Base-by-base conservation (phyloP, 2,329 filamentous ascomycete genomes). In the Trichoderma endophyticum region DNA sequence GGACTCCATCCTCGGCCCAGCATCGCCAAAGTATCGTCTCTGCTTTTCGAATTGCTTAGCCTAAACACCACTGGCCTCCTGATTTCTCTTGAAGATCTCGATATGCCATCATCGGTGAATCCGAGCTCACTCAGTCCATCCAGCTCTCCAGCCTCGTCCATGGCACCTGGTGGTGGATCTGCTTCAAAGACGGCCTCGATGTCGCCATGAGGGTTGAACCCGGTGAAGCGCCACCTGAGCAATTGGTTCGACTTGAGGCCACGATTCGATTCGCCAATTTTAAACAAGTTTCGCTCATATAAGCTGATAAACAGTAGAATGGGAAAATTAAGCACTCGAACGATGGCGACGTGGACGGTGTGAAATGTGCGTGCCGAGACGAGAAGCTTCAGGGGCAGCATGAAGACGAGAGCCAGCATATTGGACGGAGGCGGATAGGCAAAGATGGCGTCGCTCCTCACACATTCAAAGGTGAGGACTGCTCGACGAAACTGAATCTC, bases 401-500 rank as follows among this genome's bases (percentile, higher is more conserved):
- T 83, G 36, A 90, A 77, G 30, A 89, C 70, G 21, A 93, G 82
- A 2, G 91, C 91, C 18, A 91, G 79, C 34, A 93, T 85, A 75
- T 93, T 93, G 80, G 92, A 91, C 0, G 91, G 91, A 0, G 91
- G 91, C 14, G 89, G 87, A 77, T 92, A 92, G 14, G 89, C 86
- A 77, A 92, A 92, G 36, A 93, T 86, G 8, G 90, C 88, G 76
- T 93, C 91, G 57, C 86, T 89, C 80, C 93, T 93, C 75, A 93
- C 91, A 34, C 91, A 91, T 80, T 93, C 91, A 74, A 93, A 91
- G 0, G 91, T 93, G 18, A 93, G 82, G 9, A 93, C 91, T 1
- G 91, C 89, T 57, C 91, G 87, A 6, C 91, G 88, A 79, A 92
- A 93, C 74, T 91, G 89, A 32, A 93, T 90, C 79, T 93, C 91